Percentiles rank a stretch among this genome's conserved stretches.
These are phyloP conservation scores for Pulveroboletus frians DNA, from an alignment of 768 basidiomycete species.

Conservation along the genomic window DNA sequence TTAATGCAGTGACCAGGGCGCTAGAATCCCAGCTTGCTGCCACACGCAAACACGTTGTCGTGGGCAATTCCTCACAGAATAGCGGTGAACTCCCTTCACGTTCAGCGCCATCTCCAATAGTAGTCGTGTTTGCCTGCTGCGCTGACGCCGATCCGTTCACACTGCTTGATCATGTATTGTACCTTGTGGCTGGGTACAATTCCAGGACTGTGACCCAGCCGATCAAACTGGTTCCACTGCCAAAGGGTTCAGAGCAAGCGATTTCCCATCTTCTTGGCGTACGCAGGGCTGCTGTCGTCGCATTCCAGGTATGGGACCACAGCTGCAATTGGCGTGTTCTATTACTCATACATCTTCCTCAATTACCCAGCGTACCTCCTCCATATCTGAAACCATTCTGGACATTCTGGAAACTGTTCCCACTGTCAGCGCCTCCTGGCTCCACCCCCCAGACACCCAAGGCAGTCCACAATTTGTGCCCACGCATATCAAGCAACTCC, in stretches of 20 bases:
- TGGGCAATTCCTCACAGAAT: neutral
- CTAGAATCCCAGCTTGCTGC: slow-evolving; percentile 54
- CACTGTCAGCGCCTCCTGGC: slow-evolving; percentile 62
- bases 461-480: slow-evolving; percentile 41
- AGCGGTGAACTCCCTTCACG: neutral
- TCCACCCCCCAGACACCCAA: slow-evolving; percentile 27
- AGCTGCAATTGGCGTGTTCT: neutral
- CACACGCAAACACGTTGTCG: slow-evolving; percentile 18
- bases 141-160: slow-evolving; percentile 71
- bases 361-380: slow-evolving; percentile 36
- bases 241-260: slow-evolving; percentile 57
- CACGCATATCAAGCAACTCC: slow-evolving; percentile 78
- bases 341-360: neutral
- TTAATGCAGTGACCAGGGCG: slow-evolving; percentile 73
- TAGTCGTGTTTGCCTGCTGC: slow-evolving; percentile 62
- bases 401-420: slow-evolving; percentile 48
- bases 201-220: slow-evolving; percentile 33
- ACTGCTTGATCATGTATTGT: slow-evolving; percentile 69
- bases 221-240: slow-evolving; percentile 59
- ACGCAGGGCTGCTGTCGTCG: slow-evolving; percentile 60
- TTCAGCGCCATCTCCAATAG: slow-evolving; percentile 11
- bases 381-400: slow-evolving; percentile 33
- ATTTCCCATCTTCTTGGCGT: slow-evolving; percentile 63
- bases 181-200: slow-evolving; percentile 74
- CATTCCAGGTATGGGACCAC: slow-evolving; percentile 52